Base-by-base conservation (phyloP, 2,329 filamentous ascomycete genomes). In the Celoporthe dispersa region DNA sequence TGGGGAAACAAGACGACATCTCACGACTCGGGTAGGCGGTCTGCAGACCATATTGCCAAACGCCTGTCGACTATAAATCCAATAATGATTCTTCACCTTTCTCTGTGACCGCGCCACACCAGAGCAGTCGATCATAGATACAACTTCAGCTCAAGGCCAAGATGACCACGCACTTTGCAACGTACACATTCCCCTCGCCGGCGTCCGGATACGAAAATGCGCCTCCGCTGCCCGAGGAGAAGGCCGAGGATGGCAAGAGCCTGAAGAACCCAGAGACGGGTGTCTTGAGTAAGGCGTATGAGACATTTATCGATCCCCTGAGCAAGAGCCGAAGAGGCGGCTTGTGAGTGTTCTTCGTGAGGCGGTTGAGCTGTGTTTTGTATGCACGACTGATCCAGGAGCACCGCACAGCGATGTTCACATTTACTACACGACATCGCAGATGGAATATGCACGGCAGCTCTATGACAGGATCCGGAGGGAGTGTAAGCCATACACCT, bases 391-490 rank as follows among this genome's bases (percentile, higher is more conserved):
- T 57, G 53, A 57, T 8, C 6, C 28, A 57, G 28, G 28, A 33
- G 14, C 9, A 57, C 14, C 12, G 53, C 5, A 14, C 67, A 90
- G 87, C 74, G 94, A 97, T 77, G 81, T 97, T 22, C 94, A 97
- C 79, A 90, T 97, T 75, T 97, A 97, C 81, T 93, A 94, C 79
- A 88, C 90, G 73, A 88, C 90, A 76, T 85, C 82, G 60, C 92
- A 97, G 77, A 79, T 80, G 0, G 83, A 87, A 48, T 95, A 91
- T 76, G 94, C 94, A 0, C 84, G 81, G 37, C 90, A 91, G 60
- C 84, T 97, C 0, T 93, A 91, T 87, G 89, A 94, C 77, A 86
- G 94, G 14, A 92, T 97, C 73, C 84, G 94, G 64, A 85, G 90
- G 71, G 94, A 97, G 81, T 97, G 90, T 93, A 81, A 78, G 85